A percentile compares a stretch with the other conserved stretches of the same genome.
These are phyloP conservation scores for Colletotrichum limetticola DNA, from an alignment of 2,329 filamentous ascomycete species.

Conservation along the genomic window DNA sequence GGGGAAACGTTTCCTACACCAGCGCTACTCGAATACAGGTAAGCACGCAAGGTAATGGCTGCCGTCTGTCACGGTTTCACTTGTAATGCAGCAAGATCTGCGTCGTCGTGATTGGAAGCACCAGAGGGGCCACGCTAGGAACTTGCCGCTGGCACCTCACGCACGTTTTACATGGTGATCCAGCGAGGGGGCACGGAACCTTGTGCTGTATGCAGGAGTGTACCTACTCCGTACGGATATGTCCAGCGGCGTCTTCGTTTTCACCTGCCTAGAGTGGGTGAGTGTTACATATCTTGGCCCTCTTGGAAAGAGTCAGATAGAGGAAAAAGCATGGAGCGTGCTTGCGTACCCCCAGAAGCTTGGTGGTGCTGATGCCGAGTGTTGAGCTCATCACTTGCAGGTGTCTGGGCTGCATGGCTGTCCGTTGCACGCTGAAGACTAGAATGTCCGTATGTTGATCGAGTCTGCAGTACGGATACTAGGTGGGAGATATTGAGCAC, in stretches of 20 bases:
- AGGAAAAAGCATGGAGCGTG: background rate
- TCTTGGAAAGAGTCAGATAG: background rate
- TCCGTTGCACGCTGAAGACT: no score
- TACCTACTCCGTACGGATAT: no score
- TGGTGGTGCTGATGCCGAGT: background rate
- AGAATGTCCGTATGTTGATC: background rate
- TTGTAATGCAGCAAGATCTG: background rate
- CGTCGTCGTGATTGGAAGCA: background rate
- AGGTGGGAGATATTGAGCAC: background rate
- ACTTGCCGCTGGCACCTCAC: background rate
- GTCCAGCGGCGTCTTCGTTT: background rate
- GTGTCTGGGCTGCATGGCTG: no score
- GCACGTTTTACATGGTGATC: background rate
- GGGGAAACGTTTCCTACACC: background rate
- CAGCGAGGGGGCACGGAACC: background rate
- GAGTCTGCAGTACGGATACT: background rate
- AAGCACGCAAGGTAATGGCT: background rate
- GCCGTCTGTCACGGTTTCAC: background rate
- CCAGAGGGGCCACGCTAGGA: background rate
- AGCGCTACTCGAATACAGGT: background rate
- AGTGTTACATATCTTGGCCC: background rate
- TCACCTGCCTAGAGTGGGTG: background rate
- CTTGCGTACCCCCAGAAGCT: background rate
- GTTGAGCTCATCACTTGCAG: background rate
- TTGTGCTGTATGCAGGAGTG: background rate